Percentiles rank a stretch among this genome's conserved stretches.
These are phyloP conservation scores for Teunomyces lycoperdinae DNA, from an alignment of 805 yeast species.

Conservation along the genomic window DNA sequence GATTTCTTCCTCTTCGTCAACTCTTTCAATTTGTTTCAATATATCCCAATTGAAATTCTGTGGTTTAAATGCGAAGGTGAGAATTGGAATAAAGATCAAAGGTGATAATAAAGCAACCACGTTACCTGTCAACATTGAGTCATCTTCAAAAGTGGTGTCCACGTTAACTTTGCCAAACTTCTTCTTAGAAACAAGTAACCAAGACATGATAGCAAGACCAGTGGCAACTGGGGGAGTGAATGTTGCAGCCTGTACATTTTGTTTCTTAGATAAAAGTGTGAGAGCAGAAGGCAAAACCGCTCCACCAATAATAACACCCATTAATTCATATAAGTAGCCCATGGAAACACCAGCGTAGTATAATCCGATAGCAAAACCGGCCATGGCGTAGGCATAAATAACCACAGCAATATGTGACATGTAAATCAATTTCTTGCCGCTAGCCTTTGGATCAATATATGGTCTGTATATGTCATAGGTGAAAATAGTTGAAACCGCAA, in stretches of 20 bases:
- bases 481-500: conserved; percentile 80
- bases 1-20: conserved; percentile 70
- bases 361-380: conserved; percentile 79
- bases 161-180: conserved; percentile 32
- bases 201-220: conserved; percentile 63
- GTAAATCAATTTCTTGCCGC: conserved; percentile 67
- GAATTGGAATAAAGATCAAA: conserved; percentile 57
- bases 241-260: conserved; percentile 67
- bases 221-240: conserved; percentile 80
- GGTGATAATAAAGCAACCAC: conserved; percentile 80
- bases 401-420: conserved; percentile 69
- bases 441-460: conserved; percentile 75
- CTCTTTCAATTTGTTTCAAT: conserved; percentile 59
- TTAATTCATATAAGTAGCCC: conserved; percentile 83
- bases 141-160: conserved; percentile 68
- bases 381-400: conserved; percentile 58
- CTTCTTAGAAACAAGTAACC: conserved; percentile 39
- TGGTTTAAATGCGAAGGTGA: conserved; percentile 62
- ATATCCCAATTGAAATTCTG: conserved; percentile 73
- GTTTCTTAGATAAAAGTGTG: conserved; percentile 61
- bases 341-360: conserved; percentile 78
- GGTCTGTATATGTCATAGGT: conserved; percentile 84
- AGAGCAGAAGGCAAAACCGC: conserved; percentile 78
- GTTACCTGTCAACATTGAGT: conserved; percentile 88
- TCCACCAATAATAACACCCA: conserved; percentile 87